phyloP scores from a whole-genome alignment of 208 protist species.

The Chromosphaera perkinsii region DNA sequence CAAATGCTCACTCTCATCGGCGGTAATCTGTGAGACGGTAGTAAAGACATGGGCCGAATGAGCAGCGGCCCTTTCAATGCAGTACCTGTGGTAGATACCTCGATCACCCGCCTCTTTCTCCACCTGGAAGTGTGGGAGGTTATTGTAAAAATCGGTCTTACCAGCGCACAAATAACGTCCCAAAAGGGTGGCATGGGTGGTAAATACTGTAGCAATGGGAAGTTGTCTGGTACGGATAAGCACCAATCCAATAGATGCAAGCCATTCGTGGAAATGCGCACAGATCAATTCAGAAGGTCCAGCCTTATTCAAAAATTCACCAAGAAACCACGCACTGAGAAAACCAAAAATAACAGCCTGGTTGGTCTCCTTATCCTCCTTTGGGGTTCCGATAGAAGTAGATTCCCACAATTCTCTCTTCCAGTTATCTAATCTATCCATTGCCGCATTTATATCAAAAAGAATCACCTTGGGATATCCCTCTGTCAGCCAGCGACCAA shows the following conservation, averaged over 20 bases:
- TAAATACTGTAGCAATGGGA: constrained; percentile 57
- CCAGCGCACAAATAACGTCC: constrained; percentile 47
- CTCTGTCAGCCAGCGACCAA: constrained; percentile 62
- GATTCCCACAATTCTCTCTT: constrained; percentile 28
- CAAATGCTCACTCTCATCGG: constrained; percentile 46
- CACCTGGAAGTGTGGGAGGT: constrained; percentile 20
- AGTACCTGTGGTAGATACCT: constrained; percentile 56
- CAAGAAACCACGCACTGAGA: constrained; percentile 32
- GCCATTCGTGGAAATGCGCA: constrained; percentile 67
- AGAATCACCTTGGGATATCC: constrained; percentile 48
- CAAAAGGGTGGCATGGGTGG: constrained; percentile 65
- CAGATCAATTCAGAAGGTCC: neutral
- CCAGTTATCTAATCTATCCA: constrained; percentile 45
- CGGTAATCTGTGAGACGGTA: constrained; percentile 62
- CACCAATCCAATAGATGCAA: constrained; percentile 33
- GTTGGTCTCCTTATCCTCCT: constrained; percentile 54
- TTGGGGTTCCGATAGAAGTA: constrained; percentile 18
- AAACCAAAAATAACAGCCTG: constrained; percentile 59
- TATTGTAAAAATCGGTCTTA: constrained; percentile 53
- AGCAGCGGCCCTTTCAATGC: constrained; percentile 50
- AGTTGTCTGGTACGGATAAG: constrained; percentile 5
- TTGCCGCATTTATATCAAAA: constrained; percentile 43
- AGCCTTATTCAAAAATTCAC: constrained; percentile 1
- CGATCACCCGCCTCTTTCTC: constrained; percentile 36
- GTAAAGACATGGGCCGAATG: constrained; percentile 58